These are phyloP conservation scores for Pontederia crassipes DNA, from an alignment of 176 grass and related monocot genomes.

Conservation along the genomic window DNA sequence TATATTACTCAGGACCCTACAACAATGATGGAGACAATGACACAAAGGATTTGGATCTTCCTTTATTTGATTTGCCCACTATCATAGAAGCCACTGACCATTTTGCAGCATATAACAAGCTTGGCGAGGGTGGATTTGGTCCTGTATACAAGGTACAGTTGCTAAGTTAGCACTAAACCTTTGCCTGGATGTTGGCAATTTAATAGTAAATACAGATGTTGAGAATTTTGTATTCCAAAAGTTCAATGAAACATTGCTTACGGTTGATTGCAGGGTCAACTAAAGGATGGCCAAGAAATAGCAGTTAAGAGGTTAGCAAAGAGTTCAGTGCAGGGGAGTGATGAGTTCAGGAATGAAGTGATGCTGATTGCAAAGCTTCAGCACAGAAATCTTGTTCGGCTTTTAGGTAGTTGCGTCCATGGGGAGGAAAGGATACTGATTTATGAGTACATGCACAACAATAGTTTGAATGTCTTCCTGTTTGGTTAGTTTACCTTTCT, in stretches of 20 bases:
- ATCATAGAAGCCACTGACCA: background rate
- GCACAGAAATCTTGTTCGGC: slow-evolving; percentile 8
- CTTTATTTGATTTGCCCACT: slow-evolving; percentile 2
- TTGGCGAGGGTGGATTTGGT: slow-evolving; percentile 13
- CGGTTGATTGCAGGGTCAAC: background rate
- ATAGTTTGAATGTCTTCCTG: slow-evolving; percentile 1
- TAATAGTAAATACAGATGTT: too few species aligned
- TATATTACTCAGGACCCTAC: too few species aligned
- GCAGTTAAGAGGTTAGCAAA: slow-evolving; percentile 7
- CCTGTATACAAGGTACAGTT: slow-evolving; percentile 2
- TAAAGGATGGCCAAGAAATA: background rate
- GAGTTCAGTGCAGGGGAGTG: background rate
- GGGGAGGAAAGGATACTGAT: slow-evolving; percentile 8
- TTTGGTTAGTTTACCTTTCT: background rate
- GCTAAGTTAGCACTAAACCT: too few species aligned
- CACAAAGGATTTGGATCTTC: slow-evolving; percentile 2
- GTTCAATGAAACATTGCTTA: background rate
- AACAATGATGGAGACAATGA: background rate
- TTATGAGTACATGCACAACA: slow-evolving; percentile 7
- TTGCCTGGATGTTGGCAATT: too few species aligned
- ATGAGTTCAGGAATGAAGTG: slow-evolving; percentile 12
- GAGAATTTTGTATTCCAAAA: background rate
- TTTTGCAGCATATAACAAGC: background rate
- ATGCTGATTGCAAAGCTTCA: slow-evolving; percentile 8
- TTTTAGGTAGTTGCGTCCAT: slow-evolving; percentile 1